Evolutionary conservation across 768 basidiomycete genomes (phyloP), one percentile per base, ranked within the genome.

Genomic region (Trametes punicea): DNA sequence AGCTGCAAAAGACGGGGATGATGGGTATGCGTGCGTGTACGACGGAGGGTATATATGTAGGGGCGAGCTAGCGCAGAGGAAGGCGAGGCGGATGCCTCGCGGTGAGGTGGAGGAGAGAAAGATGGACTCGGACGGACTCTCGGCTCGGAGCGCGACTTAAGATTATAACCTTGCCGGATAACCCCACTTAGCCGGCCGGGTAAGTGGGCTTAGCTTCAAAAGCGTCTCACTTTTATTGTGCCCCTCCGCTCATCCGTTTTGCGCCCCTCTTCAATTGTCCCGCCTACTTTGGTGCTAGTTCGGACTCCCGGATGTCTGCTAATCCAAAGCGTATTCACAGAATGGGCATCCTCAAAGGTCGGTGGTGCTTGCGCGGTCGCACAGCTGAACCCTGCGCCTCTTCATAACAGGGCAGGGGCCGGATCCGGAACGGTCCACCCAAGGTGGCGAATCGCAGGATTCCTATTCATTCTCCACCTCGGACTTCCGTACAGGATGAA

Each of bases 91-190:
- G 41, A 59, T 18, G 57, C 57, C 57, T 59, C 57, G 57, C 51
- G 57, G 57, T 44, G 46, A 54, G 47, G 51, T 47, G 57, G 57
- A 58, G 57, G 57, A 54, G 38, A 53, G 51, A 45, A 48, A 41
- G 21, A 21, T 51, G 30, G 25, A 7, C 48, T 31, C 41, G 18
- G 50, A 47, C 57, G 57, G 57, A 48, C 34, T 41, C 30, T 47
- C 51, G 51, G 57, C 46, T 47, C 57, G 51, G 57, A 46, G 23
- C 18, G 41, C 51, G 39, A 49, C 11, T 36, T 42, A 53, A 31
- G 47, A 3, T 33, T 48, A 48, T 41, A 54, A 38, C 23, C 33
- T 54, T 54, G 23, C 16, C 44, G 29, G 40, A 30, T 38, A 46
- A 54, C 34, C 52, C 42, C 44, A 38, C 52, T 46, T 54, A 54